Percentiles rank a stretch among this genome's conserved stretches.
Conservation (phyloP, 768 basidiomycete genomes). For the Russula ochroleuca region DNA sequence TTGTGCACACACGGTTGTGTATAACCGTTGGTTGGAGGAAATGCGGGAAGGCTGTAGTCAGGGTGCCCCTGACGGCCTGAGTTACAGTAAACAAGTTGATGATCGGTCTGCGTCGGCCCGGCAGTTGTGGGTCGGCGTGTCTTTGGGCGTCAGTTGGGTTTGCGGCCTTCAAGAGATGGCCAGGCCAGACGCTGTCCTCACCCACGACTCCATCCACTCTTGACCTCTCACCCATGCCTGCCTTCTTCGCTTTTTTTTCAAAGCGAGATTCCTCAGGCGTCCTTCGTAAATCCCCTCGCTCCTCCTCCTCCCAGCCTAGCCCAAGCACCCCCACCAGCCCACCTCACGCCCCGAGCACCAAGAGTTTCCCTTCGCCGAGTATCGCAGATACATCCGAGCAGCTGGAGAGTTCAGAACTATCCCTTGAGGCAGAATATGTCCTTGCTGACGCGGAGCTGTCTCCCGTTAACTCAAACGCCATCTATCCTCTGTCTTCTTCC, state of each 20-base stretch:
- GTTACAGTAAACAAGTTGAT: background rate
- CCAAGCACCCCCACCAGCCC: background rate
- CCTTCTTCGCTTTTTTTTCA: constrained; percentile 21
- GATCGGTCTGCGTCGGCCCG: background rate
- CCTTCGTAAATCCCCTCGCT: background rate
- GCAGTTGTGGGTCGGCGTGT: background rate
- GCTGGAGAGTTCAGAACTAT: constrained; percentile 17
- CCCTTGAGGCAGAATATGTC: constrained; percentile 26
- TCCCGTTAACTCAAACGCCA: background rate
- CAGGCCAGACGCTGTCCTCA: background rate
- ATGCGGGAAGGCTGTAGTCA: background rate
- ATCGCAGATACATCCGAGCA: constrained; percentile 18
- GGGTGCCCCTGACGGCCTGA: background rate
- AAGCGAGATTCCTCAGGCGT: constrained; percentile 15
- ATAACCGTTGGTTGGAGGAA: background rate
- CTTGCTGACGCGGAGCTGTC: constrained; percentile 22
- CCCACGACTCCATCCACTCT: background rate
- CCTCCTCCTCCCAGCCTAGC: background rate
- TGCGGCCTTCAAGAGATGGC: constrained; percentile 1
- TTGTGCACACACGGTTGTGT: background rate
- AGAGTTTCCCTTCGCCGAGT: constrained; percentile 14
- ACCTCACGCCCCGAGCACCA: constrained; percentile 4
- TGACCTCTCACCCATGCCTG: background rate
- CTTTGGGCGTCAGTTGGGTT: background rate
- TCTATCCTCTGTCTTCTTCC: constrained; percentile 9